phyloP scores from a whole-genome alignment of 805 yeast species.

The Spathaspora passalidarum region DNA sequence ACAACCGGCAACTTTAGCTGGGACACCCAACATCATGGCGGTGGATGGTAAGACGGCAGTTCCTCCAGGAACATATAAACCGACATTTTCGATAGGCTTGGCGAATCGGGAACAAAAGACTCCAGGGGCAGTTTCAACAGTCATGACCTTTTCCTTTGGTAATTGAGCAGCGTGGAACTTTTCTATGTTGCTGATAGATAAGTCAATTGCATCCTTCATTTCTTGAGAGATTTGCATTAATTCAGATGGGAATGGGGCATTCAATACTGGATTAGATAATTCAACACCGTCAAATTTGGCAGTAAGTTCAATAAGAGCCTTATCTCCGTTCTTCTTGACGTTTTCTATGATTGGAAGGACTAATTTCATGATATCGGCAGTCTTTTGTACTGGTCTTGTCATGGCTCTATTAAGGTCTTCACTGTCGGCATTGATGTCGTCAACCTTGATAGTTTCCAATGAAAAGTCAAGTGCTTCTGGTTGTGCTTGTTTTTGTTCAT shows the following conservation, averaged over 20 bases:
- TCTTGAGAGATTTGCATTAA: conserved; percentile 71
- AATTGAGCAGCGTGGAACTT: conserved; percentile 94
- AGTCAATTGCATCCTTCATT: conserved; percentile 80
- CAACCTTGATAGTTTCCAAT: conserved; percentile 48
- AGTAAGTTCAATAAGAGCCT: conserved; percentile 84
- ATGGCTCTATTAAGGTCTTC: conserved; percentile 58
- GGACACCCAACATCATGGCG: conserved; percentile 96
- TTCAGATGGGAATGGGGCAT: conserved; percentile 83
- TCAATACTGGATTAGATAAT: conserved; percentile 67
- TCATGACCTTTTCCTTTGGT: conserved; percentile 62
- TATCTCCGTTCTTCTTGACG: conserved; percentile 77
- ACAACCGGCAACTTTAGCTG: conserved; percentile 97
- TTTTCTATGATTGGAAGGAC: conserved; percentile 85
- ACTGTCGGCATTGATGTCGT: conserved; percentile 30
- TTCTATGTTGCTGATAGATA: conserved; percentile 83
- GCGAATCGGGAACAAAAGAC: conserved; percentile 93
- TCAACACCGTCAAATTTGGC: conserved; percentile 86
- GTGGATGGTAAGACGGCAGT: conserved; percentile 98
- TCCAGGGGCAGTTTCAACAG: conserved; percentile 92
- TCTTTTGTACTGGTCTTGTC: conserved; percentile 92
- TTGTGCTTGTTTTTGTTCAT: conserved; percentile 13
- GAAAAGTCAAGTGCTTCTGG: conserved; percentile 36
- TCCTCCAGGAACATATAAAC: conserved; percentile 97
- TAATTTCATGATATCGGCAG: conserved; percentile 87
- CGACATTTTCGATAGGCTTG: conserved; percentile 91